A percentile compares a stretch with the other conserved stretches of the same genome.
Evolutionary conservation across 208 protist species (phyloP).

Genomic region (Crithidia brevicula): DNA sequence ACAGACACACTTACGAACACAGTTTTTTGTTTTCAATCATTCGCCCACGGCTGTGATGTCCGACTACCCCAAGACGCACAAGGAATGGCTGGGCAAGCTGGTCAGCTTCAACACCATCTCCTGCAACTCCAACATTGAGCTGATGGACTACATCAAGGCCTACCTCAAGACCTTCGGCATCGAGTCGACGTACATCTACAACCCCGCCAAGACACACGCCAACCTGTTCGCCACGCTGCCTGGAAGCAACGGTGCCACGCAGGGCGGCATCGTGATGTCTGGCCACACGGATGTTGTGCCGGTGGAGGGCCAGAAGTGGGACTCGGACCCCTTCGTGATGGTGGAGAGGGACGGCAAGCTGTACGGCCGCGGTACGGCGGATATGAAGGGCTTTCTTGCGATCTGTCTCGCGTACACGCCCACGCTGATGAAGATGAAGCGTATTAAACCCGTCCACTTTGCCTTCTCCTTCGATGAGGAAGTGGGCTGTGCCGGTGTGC

Average conservation of each 20-base stretch:
- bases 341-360: slow-evolving; percentile 52
- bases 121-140: slow-evolving; percentile 43
- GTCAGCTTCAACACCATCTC: slow-evolving; percentile 55
- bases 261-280: slow-evolving; percentile 53
- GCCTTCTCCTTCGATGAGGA: slow-evolving; percentile 53
- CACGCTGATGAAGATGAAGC: slow-evolving; percentile 37
- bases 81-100: slow-evolving; percentile 48
- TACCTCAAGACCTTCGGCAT: slow-evolving; percentile 29
- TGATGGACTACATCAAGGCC: slow-evolving; percentile 24
- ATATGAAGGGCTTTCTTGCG: slow-evolving; percentile 68
- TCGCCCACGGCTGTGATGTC: too few relatives aligned
- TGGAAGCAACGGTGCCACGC: slow-evolving; percentile 34
- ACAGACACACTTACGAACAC: too few relatives aligned
- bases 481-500: slow-evolving; percentile 37
- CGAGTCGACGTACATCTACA: slow-evolving; percentile 32
- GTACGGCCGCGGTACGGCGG: slow-evolving; percentile 51
- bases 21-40: too few relatives aligned
- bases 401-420: slow-evolving; percentile 39
- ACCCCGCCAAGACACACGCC: slow-evolving; percentile 40
- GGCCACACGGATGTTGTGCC: slow-evolving; percentile 66
- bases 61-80: neutral
- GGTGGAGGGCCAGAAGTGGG: slow-evolving; percentile 55
- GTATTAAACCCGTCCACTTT: slow-evolving; percentile 51
- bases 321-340: slow-evolving; percentile 51
- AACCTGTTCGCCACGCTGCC: slow-evolving; percentile 60